Base-by-base conservation (phyloP, 805 yeast species). In the Starmerella vaccinii region DNA sequence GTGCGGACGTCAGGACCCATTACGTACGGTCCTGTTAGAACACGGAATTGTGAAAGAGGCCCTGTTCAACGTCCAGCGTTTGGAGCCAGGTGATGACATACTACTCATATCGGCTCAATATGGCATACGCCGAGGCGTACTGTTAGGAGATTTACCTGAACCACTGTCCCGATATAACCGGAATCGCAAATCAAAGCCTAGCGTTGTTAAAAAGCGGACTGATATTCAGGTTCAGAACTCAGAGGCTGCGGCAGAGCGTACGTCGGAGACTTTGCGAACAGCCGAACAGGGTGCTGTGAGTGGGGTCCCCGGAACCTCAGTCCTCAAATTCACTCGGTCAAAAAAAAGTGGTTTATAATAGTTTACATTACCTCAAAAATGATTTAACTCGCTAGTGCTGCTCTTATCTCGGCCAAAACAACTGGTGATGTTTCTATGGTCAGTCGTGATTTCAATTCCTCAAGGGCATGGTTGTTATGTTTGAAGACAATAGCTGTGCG, bases 401-500 rank as follows among this genome's bases (percentile, higher is more conserved):
- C 21, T 10, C 33, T 16, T 12, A 43, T n/a, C 19, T 44, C 46
- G 4, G 49, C 21, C 7, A 27, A 6, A 3, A 51, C 49, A 7
- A 44, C 27, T 3, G 34, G 23, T 5, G 55, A 50, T 4, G 29
- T 16, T 39, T 53, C 56, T 1, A 8, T 9, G 13, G 18, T 12
- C 2, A 40, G 24, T 7, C 49, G 43, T 22, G 10, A 2, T 16
- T 22, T 12, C 5, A 48, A 41, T 3, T 39, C 49, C 2, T 18
- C 21, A 2, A 4, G 13, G 2, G 49, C 56, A 12, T 19, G 15
- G 4, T 12, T 22, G 27, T 45, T 23, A 2, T 21, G 18, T 29
- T 40, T 19, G 21, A 65, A 45, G 2, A 52, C 52, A 3, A 59
- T 60, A 1, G 68, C 76, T n/a, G 69, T 64, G 30, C 69, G 63